phyloP scores from a whole-genome alignment of 192 early-diverging fungal species.

The Funneliformis geosporum region DNA sequence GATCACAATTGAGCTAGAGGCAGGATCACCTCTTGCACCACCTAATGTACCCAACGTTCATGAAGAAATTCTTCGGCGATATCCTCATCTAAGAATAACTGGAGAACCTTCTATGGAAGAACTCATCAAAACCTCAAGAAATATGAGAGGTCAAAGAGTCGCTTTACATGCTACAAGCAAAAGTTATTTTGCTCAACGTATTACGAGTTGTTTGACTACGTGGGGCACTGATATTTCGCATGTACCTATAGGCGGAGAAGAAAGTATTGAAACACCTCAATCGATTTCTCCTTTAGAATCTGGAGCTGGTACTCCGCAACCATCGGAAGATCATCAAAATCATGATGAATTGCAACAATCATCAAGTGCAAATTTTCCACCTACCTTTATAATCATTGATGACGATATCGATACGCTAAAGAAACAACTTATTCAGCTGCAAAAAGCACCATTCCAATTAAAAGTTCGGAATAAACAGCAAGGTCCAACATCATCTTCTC shows the following conservation, averaged over 20 bases:
- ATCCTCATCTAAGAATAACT: slow-evolving; percentile 37
- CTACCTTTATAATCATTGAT: slow-evolving; percentile 60
- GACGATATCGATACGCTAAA: slow-evolving; percentile 55
- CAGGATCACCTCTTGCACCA: slow-evolving; percentile 33
- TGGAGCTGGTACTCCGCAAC: background rate
- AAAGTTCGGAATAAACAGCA: slow-evolving; percentile 36
- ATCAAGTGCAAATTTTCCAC: slow-evolving; percentile 28
- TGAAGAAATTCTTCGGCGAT: slow-evolving; percentile 32
- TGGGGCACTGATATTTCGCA: slow-evolving; percentile 57
- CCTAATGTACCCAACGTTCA: slow-evolving; percentile 29
- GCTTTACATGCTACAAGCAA: slow-evolving; percentile 51
- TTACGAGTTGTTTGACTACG: slow-evolving; percentile 52
- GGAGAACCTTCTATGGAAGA: slow-evolving; percentile 56
- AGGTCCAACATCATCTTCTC: slow-evolving; percentile 29
- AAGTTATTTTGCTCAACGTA: slow-evolving; percentile 54
- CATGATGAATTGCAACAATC: slow-evolving; percentile 21
- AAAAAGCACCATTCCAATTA: slow-evolving; percentile 28
- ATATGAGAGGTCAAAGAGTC: slow-evolving; percentile 47
- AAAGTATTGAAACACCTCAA: slow-evolving; percentile 16
- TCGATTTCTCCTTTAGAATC: background rate
- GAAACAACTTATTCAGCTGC: slow-evolving; percentile 47
- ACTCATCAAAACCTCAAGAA: slow-evolving; percentile 43
- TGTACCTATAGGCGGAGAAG: slow-evolving; percentile 36
- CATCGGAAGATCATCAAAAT: background rate
- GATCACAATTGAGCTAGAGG: slow-evolving; percentile 40